Percentiles rank a stretch among this genome's conserved stretches.
Evolutionary conservation across 805 yeast genomes (phyloP).

Genomic region (Nadsonia fulvescens): DNA sequence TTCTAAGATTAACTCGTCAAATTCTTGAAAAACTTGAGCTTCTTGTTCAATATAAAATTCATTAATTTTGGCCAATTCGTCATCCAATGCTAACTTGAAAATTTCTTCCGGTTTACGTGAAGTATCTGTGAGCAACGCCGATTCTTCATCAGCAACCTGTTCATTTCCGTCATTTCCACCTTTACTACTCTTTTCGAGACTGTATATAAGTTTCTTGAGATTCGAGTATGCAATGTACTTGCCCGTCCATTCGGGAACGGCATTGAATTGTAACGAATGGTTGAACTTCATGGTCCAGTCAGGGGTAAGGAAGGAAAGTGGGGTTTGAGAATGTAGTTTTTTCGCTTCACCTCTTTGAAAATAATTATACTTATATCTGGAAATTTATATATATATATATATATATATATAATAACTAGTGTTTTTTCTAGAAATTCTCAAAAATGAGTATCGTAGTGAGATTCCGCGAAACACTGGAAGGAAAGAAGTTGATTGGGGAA

Average conservation of each 20-base stretch:
- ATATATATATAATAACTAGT: too few relatives aligned
- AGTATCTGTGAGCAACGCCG: conserved; percentile 17
- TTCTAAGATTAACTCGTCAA: conserved; percentile 41
- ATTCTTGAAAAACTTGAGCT: conserved; percentile 30
- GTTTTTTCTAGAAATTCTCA: too few relatives aligned
- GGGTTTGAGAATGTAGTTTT: too few relatives aligned
- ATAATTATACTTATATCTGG: too few relatives aligned
- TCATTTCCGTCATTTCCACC: neutral
- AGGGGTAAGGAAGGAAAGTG: too few relatives aligned
- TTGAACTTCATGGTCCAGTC: conserved; percentile 97
- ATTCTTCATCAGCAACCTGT: conserved; percentile 12
- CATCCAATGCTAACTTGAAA: conserved; percentile 58
- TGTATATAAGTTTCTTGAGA: conserved; percentile 3
- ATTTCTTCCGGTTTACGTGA: conserved; percentile 33
- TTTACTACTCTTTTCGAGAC: conserved; percentile 5
- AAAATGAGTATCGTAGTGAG: too few relatives aligned
- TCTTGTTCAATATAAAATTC: conserved; percentile 57
- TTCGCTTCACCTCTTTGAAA: too few relatives aligned
- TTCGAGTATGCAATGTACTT: conserved; percentile 65
- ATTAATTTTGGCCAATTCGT: conserved; percentile 61
- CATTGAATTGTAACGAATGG: conserved; percentile 86
- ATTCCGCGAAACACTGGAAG: too few relatives aligned
- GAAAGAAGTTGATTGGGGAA: too few relatives aligned
- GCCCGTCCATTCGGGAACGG: conserved; percentile 96
- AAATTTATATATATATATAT: too few relatives aligned